Evolutionary conservation across 2,329 filamentous ascomycete species (phyloP).

Genomic region (Sarocladiaceae sp.): DNA sequence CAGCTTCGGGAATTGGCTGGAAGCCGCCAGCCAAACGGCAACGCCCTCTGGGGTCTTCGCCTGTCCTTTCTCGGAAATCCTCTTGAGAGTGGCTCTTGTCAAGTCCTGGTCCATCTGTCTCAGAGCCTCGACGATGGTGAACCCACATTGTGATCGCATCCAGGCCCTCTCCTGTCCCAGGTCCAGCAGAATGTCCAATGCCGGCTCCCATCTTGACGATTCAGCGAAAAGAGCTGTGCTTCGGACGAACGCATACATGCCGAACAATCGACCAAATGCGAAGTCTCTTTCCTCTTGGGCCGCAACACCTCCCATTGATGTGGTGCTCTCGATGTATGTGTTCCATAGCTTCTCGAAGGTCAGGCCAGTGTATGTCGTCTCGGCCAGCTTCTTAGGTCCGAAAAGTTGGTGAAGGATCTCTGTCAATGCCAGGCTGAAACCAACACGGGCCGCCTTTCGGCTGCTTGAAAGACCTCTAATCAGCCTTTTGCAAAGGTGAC

Average conservation of each 20-base stretch:
- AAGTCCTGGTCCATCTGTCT: slow-evolving; percentile 53
- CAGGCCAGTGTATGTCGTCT: slow-evolving; percentile 43
- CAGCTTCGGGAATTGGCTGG: slow-evolving; percentile 56
- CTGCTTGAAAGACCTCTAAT: slow-evolving; percentile 86
- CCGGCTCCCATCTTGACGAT: slow-evolving; percentile 52
- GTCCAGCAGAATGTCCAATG: slow-evolving; percentile 68
- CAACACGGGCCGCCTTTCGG: slow-evolving; percentile 78
- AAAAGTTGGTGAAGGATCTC: slow-evolving; percentile 72
- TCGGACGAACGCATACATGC: slow-evolving; percentile 77
- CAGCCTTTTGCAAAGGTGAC: slow-evolving; percentile 60
- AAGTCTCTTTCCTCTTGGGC: slow-evolving; percentile 80
- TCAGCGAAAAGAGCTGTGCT: slow-evolving; percentile 64
- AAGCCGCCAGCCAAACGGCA: slow-evolving; percentile 74
- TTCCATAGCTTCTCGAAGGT: slow-evolving; percentile 50
- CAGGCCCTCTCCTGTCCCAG: slow-evolving; percentile 78
- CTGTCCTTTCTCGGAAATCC: slow-evolving; percentile 57
- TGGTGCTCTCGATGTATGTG: slow-evolving; percentile 49
- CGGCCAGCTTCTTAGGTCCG: slow-evolving; percentile 38
- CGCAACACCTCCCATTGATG: slow-evolving; percentile 44
- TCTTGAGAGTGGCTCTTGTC: slow-evolving; percentile 53
- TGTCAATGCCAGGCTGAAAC: slow-evolving; percentile 83
- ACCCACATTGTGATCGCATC: slow-evolving; percentile 83
- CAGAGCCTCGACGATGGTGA: slow-evolving; percentile 69
- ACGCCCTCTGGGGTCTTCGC: slow-evolving; percentile 82
- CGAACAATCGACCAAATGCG: slow-evolving; percentile 79